A percentile compares a stretch with the other conserved stretches of the same genome.
Conservation (phyloP, 805 yeast species). For the Wickerhamomyces queroliae region DNA sequence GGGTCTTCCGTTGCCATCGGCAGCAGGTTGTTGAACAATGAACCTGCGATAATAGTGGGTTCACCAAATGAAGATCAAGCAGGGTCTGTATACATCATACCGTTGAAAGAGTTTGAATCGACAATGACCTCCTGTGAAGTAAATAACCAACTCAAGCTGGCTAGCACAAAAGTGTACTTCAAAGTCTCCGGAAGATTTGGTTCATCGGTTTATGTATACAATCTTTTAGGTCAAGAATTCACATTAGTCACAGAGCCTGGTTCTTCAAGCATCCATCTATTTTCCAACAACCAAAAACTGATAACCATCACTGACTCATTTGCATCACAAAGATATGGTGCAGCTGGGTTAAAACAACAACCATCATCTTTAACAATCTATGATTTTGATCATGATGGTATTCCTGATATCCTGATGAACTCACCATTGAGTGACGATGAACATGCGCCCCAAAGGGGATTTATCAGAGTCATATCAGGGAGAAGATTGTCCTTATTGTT, state of each 20-base stretch:
- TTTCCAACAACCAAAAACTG: conserved; percentile 17
- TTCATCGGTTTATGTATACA: conserved; percentile 25
- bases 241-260: conserved; percentile 51
- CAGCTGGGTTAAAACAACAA: conserved; percentile 35
- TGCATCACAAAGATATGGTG: conserved; percentile 29
- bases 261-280: conserved; percentile 34
- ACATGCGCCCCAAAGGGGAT: conserved; percentile 30
- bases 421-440: conserved; percentile 35
- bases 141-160: neutral
- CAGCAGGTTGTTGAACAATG: conserved; percentile 27
- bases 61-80: conserved; percentile 39
- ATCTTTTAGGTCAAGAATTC: conserved; percentile 24
- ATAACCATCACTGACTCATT: conserved; percentile 22
- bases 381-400: conserved; percentile 32
- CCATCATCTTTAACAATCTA: conserved; percentile 28
- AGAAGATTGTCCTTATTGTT: conserved; percentile 10
- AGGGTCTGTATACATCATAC: conserved; percentile 42
- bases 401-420: conserved; percentile 37
- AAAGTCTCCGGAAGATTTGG: conserved; percentile 38
- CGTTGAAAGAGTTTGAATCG: conserved; percentile 26
- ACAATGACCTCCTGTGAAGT: neutral
- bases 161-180: conserved; percentile 8
- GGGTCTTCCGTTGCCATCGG: conserved; percentile 42
- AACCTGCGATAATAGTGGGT: conserved; percentile 41
- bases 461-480: conserved; percentile 28